These are phyloP conservation scores for Wickerhamiella bombiphila DNA, from an alignment of 805 yeast species.

Conservation along the genomic window DNA sequence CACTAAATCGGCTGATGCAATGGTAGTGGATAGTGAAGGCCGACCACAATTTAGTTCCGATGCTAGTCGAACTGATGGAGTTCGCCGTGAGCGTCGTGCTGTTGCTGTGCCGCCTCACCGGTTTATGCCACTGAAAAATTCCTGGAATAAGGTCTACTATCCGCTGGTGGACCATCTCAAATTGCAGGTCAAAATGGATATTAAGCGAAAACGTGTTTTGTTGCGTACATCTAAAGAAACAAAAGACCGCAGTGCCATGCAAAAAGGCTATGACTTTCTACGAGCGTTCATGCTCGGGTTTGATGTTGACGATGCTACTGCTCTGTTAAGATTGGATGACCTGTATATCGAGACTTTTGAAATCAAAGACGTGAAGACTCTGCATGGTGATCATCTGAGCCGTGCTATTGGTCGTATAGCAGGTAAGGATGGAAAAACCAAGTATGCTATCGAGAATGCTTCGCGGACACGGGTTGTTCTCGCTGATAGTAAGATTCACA, in stretches of 20 bases:
- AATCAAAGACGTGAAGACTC: slow-evolving; percentile 88
- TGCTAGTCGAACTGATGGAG: slow-evolving; percentile 43
- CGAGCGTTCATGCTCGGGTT: slow-evolving; percentile 93
- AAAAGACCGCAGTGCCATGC: slow-evolving; percentile 85
- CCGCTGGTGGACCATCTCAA: slow-evolving; percentile 92
- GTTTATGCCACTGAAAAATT: slow-evolving; percentile 79
- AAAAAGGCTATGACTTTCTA: slow-evolving; percentile 94
- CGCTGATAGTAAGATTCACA: slow-evolving; percentile 94
- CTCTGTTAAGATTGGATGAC: slow-evolving; percentile 85
- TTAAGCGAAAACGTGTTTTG: slow-evolving; percentile 67
- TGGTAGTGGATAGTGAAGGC: slow-evolving; percentile 73
- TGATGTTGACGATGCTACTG: slow-evolving; percentile 94
- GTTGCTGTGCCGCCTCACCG: slow-evolving; percentile 94
- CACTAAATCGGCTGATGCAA: slow-evolving; percentile 10
- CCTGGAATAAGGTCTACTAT: slow-evolving; percentile 90
- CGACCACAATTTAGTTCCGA: slow-evolving; percentile 79
- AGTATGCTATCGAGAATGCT: slow-evolving; percentile 96
- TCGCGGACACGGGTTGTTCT: slow-evolving; percentile 94
- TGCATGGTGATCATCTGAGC: slow-evolving; percentile 89
- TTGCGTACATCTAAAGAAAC: slow-evolving; percentile 70
- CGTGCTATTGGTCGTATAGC: slow-evolving; percentile 99
- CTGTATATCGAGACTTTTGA: slow-evolving; percentile 94
- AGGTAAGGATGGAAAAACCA: slow-evolving; percentile 98
- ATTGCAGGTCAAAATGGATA: slow-evolving; percentile 90
- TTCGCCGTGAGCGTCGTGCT: slow-evolving; percentile 74